Percentiles rank a stretch among this genome's conserved stretches.
These are phyloP conservation scores for Actinomortierella ambigua DNA, from an alignment of 371 early-diverging fungal species.

Conservation along the genomic window DNA sequence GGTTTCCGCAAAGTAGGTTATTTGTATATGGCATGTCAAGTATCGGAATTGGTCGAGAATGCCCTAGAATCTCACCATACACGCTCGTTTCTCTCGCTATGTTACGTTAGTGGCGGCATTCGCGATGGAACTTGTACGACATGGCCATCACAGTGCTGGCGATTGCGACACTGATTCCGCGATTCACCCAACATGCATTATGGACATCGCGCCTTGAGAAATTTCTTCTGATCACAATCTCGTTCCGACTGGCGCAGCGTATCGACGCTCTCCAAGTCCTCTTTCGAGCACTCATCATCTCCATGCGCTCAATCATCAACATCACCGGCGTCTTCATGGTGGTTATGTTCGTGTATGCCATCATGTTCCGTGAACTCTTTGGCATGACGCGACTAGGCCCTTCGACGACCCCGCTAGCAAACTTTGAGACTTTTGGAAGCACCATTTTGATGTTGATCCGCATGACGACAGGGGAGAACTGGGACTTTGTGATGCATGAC, in stretches of 20 bases:
- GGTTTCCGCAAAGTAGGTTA: conserved; percentile 53
- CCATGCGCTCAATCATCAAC: conserved; percentile 51
- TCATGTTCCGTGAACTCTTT: conserved; percentile 56
- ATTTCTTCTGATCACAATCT: conserved; percentile 48
- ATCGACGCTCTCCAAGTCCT: conserved; percentile 55
- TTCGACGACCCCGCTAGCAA: conserved; percentile 53
- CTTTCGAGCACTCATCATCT: conserved; percentile 50
- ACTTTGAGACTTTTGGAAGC: conserved; percentile 51
- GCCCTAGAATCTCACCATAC: too few species aligned
- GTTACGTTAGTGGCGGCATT: conserved; percentile 48
- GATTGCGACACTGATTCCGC: conserved; percentile 48
- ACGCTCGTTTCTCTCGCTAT: background rate
- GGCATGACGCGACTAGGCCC: conserved; percentile 53
- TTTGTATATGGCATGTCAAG: too few species aligned
- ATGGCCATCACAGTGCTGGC: conserved; percentile 52
- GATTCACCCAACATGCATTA: conserved; percentile 53
- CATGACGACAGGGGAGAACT: conserved; percentile 63
- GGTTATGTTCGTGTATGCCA: conserved; percentile 53
- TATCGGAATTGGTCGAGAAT: background rate
- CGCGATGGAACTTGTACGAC: conserved; percentile 58
- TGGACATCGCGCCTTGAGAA: conserved; percentile 50
- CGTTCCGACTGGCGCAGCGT: conserved; percentile 56
- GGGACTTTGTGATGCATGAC: conserved; percentile 65
- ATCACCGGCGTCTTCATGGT: conserved; percentile 53
- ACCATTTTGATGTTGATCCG: conserved; percentile 54